Base-by-base conservation (phyloP, 345 rosid species). In the Syzygium aromaticum region DNA sequence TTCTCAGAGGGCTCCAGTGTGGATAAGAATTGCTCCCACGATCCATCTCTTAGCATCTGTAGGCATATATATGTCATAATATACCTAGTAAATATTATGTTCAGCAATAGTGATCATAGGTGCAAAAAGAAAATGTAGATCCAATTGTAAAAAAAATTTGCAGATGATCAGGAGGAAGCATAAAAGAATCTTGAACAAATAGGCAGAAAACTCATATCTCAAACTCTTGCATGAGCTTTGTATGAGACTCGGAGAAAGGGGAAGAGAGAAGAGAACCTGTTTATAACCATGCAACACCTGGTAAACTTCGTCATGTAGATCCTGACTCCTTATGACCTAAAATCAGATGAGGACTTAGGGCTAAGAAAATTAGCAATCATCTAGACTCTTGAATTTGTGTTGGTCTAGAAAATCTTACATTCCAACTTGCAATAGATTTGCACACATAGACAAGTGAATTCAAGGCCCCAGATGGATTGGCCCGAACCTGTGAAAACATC, bases 341-440 rank as follows among this genome's bases (percentile, higher is more conserved):
- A 80, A 63, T 83, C 54, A 54, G 27, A 38, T 8, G 56, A 83
- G 84, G 49, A 21, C 52, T 53, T 33, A 51, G 40, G 63, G 52
- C 11, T 54, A 27, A 53, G 80, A 38, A 86, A 25, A n/a, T 86
- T 15, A 43, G 85, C 30, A 33, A 86, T 52, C 16, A 51, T 1
- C 19, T 22, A 77, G 63, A 22, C 30, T 30, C 78, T 40, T 23
- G 52, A 53, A n/a, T 46, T 52, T 28, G 15, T 30, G 27, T 38
- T 57, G 63, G 73, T 19, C 53, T 19, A 43, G 40, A 59, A n/a
- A 91, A 85, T 54, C 98, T 93, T 96, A 98, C 99, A 85, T 96
- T 93, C 99, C 99, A 98, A 91, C 99, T 98, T 38, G 98, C 99
- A 87, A 98, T 94, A 85, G 99, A 98, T 92, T 93, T 91, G 93